These are phyloP conservation scores for Ceratobasidium sp. DNA, from an alignment of 1,284 basidiomycete genomes.

Conservation along the genomic window DNA sequence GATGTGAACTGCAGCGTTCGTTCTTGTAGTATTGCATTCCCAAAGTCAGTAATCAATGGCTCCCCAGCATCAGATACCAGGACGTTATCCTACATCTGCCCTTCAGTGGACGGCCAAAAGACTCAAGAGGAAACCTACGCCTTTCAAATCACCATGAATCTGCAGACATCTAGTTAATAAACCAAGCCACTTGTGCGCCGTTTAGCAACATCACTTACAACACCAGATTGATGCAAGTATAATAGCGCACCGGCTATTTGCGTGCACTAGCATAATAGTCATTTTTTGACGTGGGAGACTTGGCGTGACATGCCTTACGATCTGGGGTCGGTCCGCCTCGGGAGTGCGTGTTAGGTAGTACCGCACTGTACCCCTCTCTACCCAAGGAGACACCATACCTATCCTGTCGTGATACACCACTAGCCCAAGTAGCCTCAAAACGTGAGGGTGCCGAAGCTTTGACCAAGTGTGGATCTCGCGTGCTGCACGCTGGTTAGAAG, in stretches of 20 bases:
- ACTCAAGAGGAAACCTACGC: neutral
- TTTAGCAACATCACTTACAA: conserved; percentile 5
- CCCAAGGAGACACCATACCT: conserved; percentile 29
- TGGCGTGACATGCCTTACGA: neutral
- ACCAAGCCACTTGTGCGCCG: neutral
- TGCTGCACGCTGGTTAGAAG: conserved; percentile 4
- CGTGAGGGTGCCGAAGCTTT: conserved; percentile 7
- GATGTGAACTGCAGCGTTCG: conserved; percentile 17
- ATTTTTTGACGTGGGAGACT: neutral
- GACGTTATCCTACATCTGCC: neutral
- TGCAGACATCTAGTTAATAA: neutral
- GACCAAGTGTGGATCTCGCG: conserved; percentile 31
- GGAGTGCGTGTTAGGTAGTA: neutral
- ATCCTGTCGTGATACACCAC: conserved; percentile 14
- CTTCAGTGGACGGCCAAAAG: neutral
- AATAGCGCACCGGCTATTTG: conserved; percentile 15
- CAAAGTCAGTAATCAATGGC: conserved; percentile 26
- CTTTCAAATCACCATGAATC: conserved; percentile 38
- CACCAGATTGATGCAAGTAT: conserved; percentile 14
- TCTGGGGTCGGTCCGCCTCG: neutral
- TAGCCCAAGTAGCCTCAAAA: conserved; percentile 18
- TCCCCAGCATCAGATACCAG: neutral
- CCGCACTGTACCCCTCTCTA: neutral
- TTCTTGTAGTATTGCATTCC: neutral
- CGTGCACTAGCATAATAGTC: neutral